Conservation (phyloP, 2,329 filamentous ascomycete species). For the Paraconiothyrium sp. region DNA sequence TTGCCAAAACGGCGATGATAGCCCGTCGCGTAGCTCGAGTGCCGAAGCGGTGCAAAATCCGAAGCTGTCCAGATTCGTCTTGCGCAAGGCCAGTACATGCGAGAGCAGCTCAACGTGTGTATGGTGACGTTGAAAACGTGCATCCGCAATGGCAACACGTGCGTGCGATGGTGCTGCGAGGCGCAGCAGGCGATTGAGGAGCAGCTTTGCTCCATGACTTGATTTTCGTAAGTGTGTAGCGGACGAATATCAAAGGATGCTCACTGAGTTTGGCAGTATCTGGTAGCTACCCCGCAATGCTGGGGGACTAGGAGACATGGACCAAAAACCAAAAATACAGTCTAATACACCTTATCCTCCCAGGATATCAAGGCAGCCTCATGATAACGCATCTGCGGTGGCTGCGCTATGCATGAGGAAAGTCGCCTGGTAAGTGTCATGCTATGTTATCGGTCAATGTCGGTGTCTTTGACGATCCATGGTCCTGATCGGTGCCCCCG, state of each 20-base stretch:
- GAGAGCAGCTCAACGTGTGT: slow-evolving; percentile 55
- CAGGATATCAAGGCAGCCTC: neutral
- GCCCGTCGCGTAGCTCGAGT: slow-evolving; percentile 25
- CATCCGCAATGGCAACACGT: slow-evolving; percentile 52
- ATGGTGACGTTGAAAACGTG: slow-evolving; percentile 46
- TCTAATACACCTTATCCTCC: neutral
- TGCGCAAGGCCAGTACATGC: slow-evolving; percentile 56
- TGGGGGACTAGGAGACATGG: slow-evolving; percentile 39
- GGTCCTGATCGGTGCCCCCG: neutral
- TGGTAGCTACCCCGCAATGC: slow-evolving; percentile 34
- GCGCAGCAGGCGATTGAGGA: slow-evolving; percentile 55
- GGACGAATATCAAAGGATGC: slow-evolving; percentile 2
- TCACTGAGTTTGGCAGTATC: slow-evolving; percentile 45
- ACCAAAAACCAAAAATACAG: slow-evolving; percentile 19
- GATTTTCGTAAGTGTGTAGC: neutral
- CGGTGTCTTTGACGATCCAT: slow-evolving; percentile 28
- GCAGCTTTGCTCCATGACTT: slow-evolving; percentile 34
- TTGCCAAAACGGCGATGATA: no score
- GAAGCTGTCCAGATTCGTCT: slow-evolving; percentile 46
- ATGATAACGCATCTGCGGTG: neutral
- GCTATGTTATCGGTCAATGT: slow-evolving; percentile 20
- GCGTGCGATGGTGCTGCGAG: slow-evolving; percentile 49
- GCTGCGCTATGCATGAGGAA: slow-evolving; percentile 13
- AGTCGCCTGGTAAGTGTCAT: slow-evolving; percentile 29
- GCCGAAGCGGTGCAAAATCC: slow-evolving; percentile 35